These are phyloP conservation scores for Tolypocladium album DNA, from an alignment of 2,329 filamentous ascomycete genomes.

Conservation along the genomic window DNA sequence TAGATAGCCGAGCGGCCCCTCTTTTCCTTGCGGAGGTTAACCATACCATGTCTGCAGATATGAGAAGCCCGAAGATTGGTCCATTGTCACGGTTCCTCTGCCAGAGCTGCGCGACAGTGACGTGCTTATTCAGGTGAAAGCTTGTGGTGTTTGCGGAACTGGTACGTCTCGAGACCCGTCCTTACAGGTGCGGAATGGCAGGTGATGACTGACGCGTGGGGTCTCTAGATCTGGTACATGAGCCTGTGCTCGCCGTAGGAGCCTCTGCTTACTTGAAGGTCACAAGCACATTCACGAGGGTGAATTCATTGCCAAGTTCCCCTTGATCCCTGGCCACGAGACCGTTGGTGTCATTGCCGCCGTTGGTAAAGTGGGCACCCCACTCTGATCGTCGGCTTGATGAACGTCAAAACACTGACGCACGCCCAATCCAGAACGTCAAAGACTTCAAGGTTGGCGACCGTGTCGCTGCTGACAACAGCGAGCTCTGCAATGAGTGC, in stretches of 20 bases:
- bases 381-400: not conserved
- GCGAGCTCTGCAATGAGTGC: conserved; percentile 59
- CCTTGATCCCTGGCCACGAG: conserved; percentile 58
- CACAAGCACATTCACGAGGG: conserved; percentile 52
- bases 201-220: conserved; percentile 12
- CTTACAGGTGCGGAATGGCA: not conserved
- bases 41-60: conserved; percentile 27
- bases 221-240: conserved; percentile 23
- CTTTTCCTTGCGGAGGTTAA: not conserved
- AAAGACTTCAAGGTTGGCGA: conserved; percentile 51
- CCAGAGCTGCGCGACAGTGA: conserved; percentile 49
- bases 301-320: conserved; percentile 54
- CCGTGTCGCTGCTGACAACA: conserved; percentile 53
- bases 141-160: conserved; percentile 52
- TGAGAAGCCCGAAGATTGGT: conserved; percentile 50
- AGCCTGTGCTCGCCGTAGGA: not conserved
- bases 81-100: conserved; percentile 51
- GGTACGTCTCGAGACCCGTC: conserved; percentile 24
- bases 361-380: conserved; percentile 28
- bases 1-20: not conserved
- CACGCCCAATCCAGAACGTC: conserved; percentile 30
- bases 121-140: conserved; percentile 56
- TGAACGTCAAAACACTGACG: not conserved
- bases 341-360: conserved; percentile 55
- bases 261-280: not conserved